Conservation (phyloP, 306 rosid genomes). For the Luffa aegyptiaca region DNA sequence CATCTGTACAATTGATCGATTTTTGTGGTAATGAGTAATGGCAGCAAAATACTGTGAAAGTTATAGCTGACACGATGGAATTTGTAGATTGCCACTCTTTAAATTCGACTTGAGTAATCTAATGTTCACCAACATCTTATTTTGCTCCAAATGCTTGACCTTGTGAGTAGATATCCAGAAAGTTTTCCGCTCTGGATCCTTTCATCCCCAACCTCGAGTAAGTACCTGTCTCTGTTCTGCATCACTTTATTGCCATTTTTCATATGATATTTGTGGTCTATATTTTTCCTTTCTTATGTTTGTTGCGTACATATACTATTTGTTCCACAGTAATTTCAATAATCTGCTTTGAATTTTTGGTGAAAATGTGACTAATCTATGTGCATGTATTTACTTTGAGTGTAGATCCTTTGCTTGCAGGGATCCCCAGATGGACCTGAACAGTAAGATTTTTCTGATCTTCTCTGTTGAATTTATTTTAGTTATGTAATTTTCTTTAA, state of each 20-base stretch:
- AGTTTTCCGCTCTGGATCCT: slow-evolving; percentile 67
- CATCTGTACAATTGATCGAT: neutral
- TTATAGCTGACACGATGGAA: neutral
- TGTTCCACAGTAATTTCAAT: neutral
- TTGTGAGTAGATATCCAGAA: slow-evolving; percentile 72
- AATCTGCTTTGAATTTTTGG: neutral
- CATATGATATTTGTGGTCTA: neutral
- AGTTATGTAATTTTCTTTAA: slow-evolving; percentile 4
- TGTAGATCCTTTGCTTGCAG: slow-evolving; percentile 85
- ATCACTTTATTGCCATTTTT: slow-evolving; percentile 35
- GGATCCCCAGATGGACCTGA: slow-evolving; percentile 95
- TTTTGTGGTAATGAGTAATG: neutral
- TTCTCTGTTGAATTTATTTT: slow-evolving; percentile 14
- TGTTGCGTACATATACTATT: neutral
- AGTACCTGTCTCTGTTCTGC: slow-evolving; percentile 49
- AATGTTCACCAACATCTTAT: neutral
- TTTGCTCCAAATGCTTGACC: slow-evolving; percentile 20
- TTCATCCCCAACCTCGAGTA: slow-evolving; percentile 90
- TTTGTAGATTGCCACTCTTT: neutral
- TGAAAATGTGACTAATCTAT: neutral
- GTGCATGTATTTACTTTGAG: slow-evolving; percentile 3
- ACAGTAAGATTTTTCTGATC: slow-evolving; percentile 43
- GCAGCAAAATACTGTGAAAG: neutral
- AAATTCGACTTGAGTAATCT: neutral
- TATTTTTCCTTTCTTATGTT: neutral